These are phyloP conservation scores for Nemania sp. DNA, from an alignment of 2,329 filamentous ascomycete species.

Conservation along the genomic window DNA sequence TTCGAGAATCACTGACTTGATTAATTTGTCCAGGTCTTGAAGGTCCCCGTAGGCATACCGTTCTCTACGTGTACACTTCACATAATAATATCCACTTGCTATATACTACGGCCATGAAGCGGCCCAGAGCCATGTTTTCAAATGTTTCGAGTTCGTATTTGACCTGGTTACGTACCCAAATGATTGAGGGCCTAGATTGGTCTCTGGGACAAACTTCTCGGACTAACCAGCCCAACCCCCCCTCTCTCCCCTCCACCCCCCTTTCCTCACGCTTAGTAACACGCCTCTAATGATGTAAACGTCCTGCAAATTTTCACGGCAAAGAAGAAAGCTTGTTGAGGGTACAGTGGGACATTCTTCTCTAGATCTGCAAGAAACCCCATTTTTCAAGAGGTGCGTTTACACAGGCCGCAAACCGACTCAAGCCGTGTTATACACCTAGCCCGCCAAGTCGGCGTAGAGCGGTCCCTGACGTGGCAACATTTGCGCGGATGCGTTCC, in stretches of 20 bases:
- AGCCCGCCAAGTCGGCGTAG: constrained; percentile 24
- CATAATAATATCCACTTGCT: constrained; percentile 10
- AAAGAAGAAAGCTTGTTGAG: constrained; percentile 5
- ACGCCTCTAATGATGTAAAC: not conserved
- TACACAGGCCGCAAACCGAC: constrained; percentile 22
- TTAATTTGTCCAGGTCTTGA: not conserved
- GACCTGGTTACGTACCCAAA: not conserved
- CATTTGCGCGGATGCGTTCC: constrained; percentile 22
- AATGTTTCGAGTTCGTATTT: constrained; percentile 15
- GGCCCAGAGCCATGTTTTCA: constrained; percentile 25
- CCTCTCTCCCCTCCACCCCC: not conserved
- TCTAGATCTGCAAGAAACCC: constrained; percentile 17
- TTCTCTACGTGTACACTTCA: constrained; percentile 4
- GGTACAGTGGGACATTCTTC: constrained; percentile 16
- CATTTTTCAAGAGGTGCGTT: constrained; percentile 12
- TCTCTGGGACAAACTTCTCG: constrained; percentile 1
- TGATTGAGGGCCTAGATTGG: constrained; percentile 6
- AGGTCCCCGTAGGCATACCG: constrained; percentile 10
- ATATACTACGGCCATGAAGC: constrained; percentile 3
- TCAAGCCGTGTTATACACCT: constrained; percentile 21
- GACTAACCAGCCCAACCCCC: constrained; percentile 9
- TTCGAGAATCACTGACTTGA: not conserved
- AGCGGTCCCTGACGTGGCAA: constrained; percentile 16
- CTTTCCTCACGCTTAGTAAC: constrained; percentile 14
- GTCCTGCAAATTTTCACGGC: constrained; percentile 10